phyloP scores from a whole-genome alignment of 2,329 filamentous ascomycete genomes.

The Cladophialophora immunda region DNA sequence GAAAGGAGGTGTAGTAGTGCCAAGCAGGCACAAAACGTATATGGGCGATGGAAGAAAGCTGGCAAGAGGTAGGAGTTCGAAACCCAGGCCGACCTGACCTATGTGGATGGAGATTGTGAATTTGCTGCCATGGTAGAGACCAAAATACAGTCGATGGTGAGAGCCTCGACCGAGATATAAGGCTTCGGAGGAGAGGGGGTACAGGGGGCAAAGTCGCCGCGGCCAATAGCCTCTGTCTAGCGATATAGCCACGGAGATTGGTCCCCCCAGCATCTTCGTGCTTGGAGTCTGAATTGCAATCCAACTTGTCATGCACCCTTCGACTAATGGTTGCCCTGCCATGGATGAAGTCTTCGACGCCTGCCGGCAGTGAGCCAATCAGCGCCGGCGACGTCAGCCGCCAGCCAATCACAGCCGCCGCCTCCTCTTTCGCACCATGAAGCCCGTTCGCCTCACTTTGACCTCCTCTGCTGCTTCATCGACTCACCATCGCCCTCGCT shows the following conservation, averaged over 20 bases:
- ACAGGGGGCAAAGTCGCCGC: not conserved
- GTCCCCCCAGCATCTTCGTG: not conserved
- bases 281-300: not conserved
- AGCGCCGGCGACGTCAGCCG: slow-evolving; percentile 10
- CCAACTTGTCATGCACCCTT: slow-evolving; percentile 5
- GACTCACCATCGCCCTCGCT: slow-evolving; percentile 6
- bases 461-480: slow-evolving; percentile 11
- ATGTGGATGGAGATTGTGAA: not conserved
- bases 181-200: not conserved
- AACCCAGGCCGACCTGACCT: not conserved
- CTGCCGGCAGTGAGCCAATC: slow-evolving; percentile 4
- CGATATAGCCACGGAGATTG: not conserved
- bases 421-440: slow-evolving; percentile 3
- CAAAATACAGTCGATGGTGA: not conserved
- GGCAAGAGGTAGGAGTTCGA: not conserved
- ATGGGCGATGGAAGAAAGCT: not conserved
- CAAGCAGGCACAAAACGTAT: slow-evolving; percentile 25
- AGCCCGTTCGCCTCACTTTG: slow-evolving; percentile 19
- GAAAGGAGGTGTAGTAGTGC: not conserved
- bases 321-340: slow-evolving; percentile 14
- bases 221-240: slow-evolving; percentile 1
- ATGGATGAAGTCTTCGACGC: slow-evolving; percentile 3
- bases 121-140: slow-evolving; percentile 8
- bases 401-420: slow-evolving; percentile 17
- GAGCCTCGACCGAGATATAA: slow-evolving; percentile 22